phyloP scores from a whole-genome alignment of 495 filamentous ascomycete species.

The Astrocystis sublimbata region DNA sequence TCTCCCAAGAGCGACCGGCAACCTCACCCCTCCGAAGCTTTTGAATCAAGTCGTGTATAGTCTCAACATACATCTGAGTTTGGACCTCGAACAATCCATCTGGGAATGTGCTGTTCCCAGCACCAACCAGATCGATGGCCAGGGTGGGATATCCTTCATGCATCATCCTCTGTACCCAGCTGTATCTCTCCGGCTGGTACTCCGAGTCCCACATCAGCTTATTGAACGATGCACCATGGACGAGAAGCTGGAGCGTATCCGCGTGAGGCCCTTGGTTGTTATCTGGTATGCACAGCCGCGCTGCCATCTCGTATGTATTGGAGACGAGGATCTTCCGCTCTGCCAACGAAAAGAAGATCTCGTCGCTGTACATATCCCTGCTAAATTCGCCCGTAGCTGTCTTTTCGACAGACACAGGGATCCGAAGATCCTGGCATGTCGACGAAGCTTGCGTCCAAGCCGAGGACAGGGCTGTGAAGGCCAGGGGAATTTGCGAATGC shows the following conservation, averaged over 20 bases:
- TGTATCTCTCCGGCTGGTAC: constrained; percentile 26
- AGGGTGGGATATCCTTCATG: constrained; percentile 28
- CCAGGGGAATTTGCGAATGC: neutral
- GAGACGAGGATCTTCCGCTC: constrained; percentile 14
- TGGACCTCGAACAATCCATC: constrained; percentile 27
- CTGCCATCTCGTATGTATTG: constrained; percentile 16
- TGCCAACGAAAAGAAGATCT: constrained; percentile 11
- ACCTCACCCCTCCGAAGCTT: constrained; percentile 21
- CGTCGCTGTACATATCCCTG: constrained; percentile 4
- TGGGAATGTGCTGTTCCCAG: constrained; percentile 26
- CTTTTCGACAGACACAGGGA: constrained; percentile 8
- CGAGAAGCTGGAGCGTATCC: constrained; percentile 26
- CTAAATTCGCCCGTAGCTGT: constrained; percentile 14
- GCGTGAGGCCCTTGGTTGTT: constrained; percentile 5
- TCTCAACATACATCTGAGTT: constrained; percentile 30
- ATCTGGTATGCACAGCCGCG: constrained; percentile 15
- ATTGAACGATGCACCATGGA: constrained; percentile 23
- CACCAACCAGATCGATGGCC: constrained; percentile 22
- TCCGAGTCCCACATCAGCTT: constrained; percentile 23
- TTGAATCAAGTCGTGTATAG: constrained; percentile 27
- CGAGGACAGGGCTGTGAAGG: neutral
- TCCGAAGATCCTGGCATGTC: constrained; percentile 4
- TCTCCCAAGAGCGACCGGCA: constrained; percentile 14
- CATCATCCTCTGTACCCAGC: constrained; percentile 23
- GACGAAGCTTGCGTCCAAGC: neutral